Conservation (phyloP, 495 filamentous ascomycete genomes). For the Xylona heveae region DNA sequence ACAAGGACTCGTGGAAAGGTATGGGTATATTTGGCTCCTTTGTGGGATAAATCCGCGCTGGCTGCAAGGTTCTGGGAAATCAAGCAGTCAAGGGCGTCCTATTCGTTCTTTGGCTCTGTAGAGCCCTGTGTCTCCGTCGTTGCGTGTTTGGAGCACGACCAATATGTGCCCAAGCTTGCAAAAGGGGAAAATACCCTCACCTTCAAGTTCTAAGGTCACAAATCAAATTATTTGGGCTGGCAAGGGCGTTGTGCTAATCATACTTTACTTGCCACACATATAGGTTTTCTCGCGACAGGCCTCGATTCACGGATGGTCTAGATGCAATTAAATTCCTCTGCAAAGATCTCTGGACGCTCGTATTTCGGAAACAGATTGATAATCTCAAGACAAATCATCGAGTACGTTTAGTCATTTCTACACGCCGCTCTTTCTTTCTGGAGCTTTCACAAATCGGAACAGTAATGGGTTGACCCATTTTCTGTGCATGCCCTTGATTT, state of each 20-base stretch:
- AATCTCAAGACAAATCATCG: constrained; percentile 97
- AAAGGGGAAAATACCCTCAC: too few relatives aligned
- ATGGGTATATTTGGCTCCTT: constrained; percentile 11
- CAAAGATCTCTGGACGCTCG: constrained; percentile 87
- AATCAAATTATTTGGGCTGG: constrained; percentile 5
- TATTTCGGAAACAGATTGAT: constrained; percentile 93
- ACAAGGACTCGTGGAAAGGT: constrained; percentile 83
- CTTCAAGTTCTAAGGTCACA: too few relatives aligned
- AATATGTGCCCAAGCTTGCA: too few relatives aligned
- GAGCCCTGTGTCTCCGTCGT: not conserved
- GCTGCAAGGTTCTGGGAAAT: too few relatives aligned
- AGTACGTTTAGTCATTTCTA: constrained; percentile 20
- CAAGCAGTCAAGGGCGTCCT: too few relatives aligned
- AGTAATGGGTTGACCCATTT: too few relatives aligned
- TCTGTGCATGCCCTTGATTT: too few relatives aligned
- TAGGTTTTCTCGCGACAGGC: constrained; percentile 73
- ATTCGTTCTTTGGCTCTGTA: not conserved
- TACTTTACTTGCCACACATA: not conserved
- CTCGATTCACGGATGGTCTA: constrained; percentile 20
- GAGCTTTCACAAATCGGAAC: too few relatives aligned
- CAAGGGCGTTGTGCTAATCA: not conserved
- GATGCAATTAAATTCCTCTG: constrained; percentile 81
- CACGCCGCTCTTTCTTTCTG: too few relatives aligned
- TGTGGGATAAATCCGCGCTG: too few relatives aligned
- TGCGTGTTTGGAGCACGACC: not conserved